Conservation (phyloP, 768 basidiomycete genomes). For the Macrolepiota albuminosa region DNA sequence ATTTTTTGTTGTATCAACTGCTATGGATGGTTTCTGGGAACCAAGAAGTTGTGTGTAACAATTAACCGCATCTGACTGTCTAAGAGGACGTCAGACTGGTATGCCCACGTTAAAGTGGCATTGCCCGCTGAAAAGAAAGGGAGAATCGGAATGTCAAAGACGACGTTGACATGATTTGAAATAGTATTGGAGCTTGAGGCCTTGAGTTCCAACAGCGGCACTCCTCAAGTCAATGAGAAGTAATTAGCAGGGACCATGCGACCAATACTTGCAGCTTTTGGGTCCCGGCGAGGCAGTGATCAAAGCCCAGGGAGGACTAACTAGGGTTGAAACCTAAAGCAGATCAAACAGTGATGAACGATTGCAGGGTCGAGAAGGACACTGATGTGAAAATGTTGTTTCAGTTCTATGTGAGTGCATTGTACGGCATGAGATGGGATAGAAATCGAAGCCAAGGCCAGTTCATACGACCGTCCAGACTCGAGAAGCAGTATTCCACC, state of each 20-base stretch:
- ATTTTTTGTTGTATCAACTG: neutral
- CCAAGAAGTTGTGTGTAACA: neutral
- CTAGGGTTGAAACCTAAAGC: too few species aligned
- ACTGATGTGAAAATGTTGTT: neutral
- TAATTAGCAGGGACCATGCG: neutral
- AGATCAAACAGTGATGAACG: neutral
- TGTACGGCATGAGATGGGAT: neutral
- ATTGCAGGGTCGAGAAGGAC: neutral
- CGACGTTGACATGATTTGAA: neutral
- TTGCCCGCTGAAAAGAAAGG: neutral
- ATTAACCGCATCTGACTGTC: neutral
- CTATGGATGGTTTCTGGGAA: neutral
- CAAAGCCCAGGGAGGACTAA: neutral
- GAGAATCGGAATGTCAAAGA: neutral
- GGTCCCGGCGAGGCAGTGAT: neutral
- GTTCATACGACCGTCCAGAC: neutral
- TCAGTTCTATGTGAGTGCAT: neutral
- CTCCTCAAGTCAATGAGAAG: too few species aligned
- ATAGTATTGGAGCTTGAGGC: neutral
- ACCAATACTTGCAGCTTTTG: neutral
- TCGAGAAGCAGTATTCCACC: neutral
- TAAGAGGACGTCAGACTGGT: neutral
- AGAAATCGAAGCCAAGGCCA: neutral
- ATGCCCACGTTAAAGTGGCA: neutral
- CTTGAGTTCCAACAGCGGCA: neutral